Evolutionary conservation across 768 basidiomycete genomes (phyloP).

Genomic region (Lanmaoa rubissima): DNA sequence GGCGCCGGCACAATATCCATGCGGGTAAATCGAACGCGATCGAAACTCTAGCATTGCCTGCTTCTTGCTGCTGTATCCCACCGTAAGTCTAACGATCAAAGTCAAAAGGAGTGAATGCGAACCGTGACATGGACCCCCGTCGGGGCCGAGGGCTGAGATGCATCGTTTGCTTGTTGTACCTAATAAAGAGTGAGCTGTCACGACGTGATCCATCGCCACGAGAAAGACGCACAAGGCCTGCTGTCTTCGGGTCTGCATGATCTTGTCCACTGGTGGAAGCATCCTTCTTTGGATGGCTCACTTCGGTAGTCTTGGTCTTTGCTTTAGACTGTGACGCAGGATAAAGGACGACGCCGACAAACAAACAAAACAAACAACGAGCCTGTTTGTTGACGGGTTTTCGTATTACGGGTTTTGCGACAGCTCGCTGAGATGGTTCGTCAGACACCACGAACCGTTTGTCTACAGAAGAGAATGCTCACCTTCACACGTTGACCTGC

Average conservation of each 20-base stretch:
- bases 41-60: background rate
- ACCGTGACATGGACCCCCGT: background rate
- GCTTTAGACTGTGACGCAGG: background rate
- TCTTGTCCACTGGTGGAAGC: background rate
- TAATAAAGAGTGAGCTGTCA: background rate
- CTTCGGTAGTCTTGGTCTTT: background rate
- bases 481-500: background rate
- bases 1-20: background rate
- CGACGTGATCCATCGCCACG: too few species aligned
- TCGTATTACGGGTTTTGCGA: background rate
- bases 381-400: background rate
- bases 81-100: background rate
- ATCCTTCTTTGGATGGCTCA: background rate
- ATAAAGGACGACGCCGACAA: background rate
- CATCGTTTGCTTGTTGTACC: background rate
- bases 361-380: background rate
- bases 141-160: background rate
- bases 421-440: background rate
- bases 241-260: background rate
- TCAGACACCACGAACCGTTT: background rate
- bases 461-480: background rate
- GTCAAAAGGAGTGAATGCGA: background rate
- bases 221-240: background rate
- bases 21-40: background rate
- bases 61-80: background rate